Conservation (phyloP, 306 rosid genomes). For the Gastrolobium bilobum region DNA sequence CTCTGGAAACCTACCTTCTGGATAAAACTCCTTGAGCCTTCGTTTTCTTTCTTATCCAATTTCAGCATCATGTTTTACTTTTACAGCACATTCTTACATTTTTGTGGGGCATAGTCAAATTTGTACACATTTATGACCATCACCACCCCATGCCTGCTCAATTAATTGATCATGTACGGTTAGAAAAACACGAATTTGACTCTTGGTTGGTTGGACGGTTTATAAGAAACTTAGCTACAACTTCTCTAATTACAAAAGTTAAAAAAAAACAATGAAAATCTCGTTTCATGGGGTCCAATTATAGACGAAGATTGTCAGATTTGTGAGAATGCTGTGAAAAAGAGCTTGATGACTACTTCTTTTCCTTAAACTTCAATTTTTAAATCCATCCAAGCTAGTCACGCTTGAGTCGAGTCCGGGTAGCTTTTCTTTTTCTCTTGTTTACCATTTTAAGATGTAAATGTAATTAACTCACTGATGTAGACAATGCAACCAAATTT, state of each 20-base stretch:
- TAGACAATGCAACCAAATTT: conserved; percentile 60
- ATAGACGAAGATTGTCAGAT: neutral
- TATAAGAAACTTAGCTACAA: neutral
- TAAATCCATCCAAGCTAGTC: conserved; percentile 24
- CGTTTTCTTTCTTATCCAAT: conserved; percentile 5
- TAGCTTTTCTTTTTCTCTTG: conserved; percentile 11
- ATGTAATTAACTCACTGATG: conserved; percentile 45
- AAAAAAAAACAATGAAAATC: neutral
- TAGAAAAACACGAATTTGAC: conserved; percentile 12
- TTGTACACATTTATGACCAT: conserved; percentile 42
- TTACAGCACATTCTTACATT: neutral
- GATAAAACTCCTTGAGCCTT: conserved; percentile 8
- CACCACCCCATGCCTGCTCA: conserved; percentile 44
- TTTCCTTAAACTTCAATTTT: conserved; percentile 7
- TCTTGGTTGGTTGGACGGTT: conserved; percentile 16
- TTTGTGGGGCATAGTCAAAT: conserved; percentile 32
- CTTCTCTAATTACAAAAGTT: neutral
- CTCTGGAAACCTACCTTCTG: conserved; percentile 27
- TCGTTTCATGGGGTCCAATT: neutral
- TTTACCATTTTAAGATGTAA: conserved; percentile 33
- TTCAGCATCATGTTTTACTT: conserved; percentile 10
- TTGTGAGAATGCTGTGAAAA: neutral
- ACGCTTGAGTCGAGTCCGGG: conserved; percentile 1
- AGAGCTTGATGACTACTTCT: neutral
- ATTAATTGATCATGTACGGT: conserved; percentile 17